Percentiles rank a stretch among this genome's conserved stretches.
Evolutionary conservation across 2,329 filamentous ascomycete species (phyloP).

Genomic region (Diaporthe citriasiana): DNA sequence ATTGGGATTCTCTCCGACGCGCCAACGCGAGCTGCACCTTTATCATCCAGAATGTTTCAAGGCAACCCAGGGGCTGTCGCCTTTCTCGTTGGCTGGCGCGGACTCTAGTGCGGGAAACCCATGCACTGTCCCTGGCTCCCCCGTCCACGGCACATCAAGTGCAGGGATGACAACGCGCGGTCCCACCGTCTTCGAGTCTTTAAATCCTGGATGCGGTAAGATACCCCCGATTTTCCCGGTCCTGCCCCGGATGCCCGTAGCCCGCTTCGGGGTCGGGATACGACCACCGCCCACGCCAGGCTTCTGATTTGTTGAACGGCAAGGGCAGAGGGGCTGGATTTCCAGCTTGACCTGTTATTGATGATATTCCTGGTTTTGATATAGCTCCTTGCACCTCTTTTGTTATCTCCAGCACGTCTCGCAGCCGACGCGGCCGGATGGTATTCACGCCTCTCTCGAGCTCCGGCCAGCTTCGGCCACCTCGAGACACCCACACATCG

Average conservation of each 20-base stretch:
- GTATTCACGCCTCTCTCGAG: slow-evolving; percentile 1
- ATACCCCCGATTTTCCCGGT: slow-evolving; percentile 4
- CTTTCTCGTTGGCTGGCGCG: slow-evolving; percentile 14
- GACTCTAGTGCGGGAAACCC: neutral
- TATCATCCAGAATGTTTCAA: slow-evolving; percentile 16
- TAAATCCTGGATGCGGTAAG: neutral
- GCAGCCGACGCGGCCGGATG: neutral
- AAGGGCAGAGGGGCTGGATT: slow-evolving; percentile 6
- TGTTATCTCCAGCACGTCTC: neutral
- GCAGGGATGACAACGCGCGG: neutral
- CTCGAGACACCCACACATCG: neutral
- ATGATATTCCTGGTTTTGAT: neutral
- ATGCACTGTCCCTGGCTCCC: neutral
- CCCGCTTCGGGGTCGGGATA: neutral
- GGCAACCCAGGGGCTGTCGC: neutral
- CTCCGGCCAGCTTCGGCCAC: slow-evolving; percentile 6
- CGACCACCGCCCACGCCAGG: neutral
- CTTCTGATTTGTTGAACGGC: neutral
- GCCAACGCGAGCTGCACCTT: slow-evolving; percentile 6
- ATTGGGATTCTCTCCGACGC: slow-evolving; percentile 32
- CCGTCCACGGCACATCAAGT: neutral
- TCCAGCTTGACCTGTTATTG: neutral
- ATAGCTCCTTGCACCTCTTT: neutral
- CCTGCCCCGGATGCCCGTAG: neutral
- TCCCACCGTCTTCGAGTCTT: neutral